Base-by-base conservation (phyloP, 805 yeast genomes). In the Sporopachydermia quercuum region DNA sequence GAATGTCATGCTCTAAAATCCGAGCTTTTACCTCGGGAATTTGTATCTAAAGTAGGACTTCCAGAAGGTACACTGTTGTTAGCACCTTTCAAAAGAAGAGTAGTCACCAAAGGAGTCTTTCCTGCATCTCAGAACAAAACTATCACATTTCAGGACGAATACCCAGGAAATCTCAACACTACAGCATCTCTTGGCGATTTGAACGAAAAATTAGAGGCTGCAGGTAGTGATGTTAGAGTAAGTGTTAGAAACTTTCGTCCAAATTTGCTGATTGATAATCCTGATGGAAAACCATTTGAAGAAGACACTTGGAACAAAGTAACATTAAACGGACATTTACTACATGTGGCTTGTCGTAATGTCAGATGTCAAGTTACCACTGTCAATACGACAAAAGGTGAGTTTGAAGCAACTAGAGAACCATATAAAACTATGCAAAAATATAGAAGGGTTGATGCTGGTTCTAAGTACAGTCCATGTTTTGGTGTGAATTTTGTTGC, bases 231-330 rank as follows among this genome's bases (percentile, higher is more conserved):
- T 8, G 49, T 46, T 5, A 37, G 15, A 4, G 36, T 54, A n/a
- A 19, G 35, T 6, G 39, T 44, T 11, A 41, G 48, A 16, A 55
- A 56, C 42, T 57, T 58, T 42, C 42, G 62, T 8, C 56, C 59
- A 35, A 58, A 58, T 40, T 27, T 58, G 18, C 50, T 55, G 4
- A 41, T 56, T 5, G 36, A 39, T 11, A 46, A 43, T 14, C 51
- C 55, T 3, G 50, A 44, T n/a, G 8, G 30, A n/a, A 52, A 50
- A 41, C 49, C 62, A 11, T 58, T 50, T 50, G 52, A 47, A 18
- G 62, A 56, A 36, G 61, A 58, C 38, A 55, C 49, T 38, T 58
- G 60, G 60, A 42, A 45, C n/a, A 23, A 34, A 14, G 37, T 57
- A 16, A 16, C 34, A 15, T 43, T 56, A 16, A 49, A 47, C 13